Evolutionary conservation across 495 filamentous ascomycete species (phyloP).

Genomic region (Lineolata rhizophorae): DNA sequence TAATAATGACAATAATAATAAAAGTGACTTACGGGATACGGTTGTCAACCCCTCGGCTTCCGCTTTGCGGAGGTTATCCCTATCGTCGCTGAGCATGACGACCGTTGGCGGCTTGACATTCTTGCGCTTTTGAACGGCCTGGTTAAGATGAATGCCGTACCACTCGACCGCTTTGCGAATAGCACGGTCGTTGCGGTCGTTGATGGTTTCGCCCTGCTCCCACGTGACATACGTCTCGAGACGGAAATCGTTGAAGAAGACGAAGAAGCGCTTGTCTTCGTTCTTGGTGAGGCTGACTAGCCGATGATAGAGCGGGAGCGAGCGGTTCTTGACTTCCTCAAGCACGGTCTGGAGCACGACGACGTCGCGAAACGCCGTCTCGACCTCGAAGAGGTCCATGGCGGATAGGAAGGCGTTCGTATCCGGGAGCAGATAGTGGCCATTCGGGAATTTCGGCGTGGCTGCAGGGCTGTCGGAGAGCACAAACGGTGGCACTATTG

Average conservation of each 20-base stretch:
- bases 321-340: constrained; percentile 85
- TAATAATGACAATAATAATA: no score
- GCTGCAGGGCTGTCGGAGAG: constrained; percentile 73
- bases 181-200: constrained; percentile 88
- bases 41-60: constrained; percentile 47
- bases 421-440: constrained; percentile 89
- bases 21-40: constrained; percentile 9
- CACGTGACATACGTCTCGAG: constrained; percentile 70
- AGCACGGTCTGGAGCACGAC: constrained; percentile 87
- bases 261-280: constrained; percentile 89
- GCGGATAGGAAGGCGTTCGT: constrained; percentile 90
- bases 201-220: constrained; percentile 64
- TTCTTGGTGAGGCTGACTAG: constrained; percentile 74
- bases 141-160: constrained; percentile 63
- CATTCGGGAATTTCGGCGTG: constrained; percentile 56
- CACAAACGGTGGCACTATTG: constrained; percentile 51
- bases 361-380: constrained; percentile 81
- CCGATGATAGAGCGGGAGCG: constrained; percentile 84
- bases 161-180: constrained; percentile 70
- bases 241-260: constrained; percentile 98
- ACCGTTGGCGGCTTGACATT: constrained; percentile 47
- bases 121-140: constrained; percentile 28
- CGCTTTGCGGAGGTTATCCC: constrained; percentile 64
- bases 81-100: constrained; percentile 87
- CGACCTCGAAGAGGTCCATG: constrained; percentile 91